phyloP scores from a whole-genome alignment of 2,329 filamentous ascomycete genomes.

The Penicillium sp. region DNA sequence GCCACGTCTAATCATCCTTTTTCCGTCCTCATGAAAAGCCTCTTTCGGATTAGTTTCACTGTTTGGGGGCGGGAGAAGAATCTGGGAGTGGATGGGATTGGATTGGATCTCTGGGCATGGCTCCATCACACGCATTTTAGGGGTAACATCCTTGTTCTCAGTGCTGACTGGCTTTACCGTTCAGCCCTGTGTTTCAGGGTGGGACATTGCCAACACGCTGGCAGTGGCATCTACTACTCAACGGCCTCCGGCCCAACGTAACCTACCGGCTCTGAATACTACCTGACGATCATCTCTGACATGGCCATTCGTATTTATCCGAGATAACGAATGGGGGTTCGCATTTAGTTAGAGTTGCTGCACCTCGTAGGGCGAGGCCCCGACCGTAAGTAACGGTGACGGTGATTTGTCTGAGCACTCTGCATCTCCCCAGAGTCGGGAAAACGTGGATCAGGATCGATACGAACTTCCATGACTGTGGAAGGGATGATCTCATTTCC shows the following conservation, averaged over 20 bases:
- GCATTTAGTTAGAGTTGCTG: not conserved
- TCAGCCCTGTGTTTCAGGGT: conserved; percentile 18
- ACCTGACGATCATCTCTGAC: conserved; percentile 4
- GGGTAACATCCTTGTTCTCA: conserved; percentile 2
- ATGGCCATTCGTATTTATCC: not conserved
- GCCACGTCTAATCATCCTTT: conserved; percentile 12
- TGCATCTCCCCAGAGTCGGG: not conserved
- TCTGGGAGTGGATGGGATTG: not conserved
- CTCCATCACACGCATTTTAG: conserved; percentile 6
- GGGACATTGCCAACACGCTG: not conserved
- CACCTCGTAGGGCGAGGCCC: not conserved
- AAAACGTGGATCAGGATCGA: conserved; percentile 2
- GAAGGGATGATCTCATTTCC: not conserved
- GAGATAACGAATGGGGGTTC: not conserved
- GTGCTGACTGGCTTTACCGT: conserved; percentile 9
- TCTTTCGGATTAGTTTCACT: not conserved
- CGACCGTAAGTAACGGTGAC: not conserved
- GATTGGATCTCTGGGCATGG: conserved; percentile 9
- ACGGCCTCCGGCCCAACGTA: not conserved
- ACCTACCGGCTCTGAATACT: not conserved
- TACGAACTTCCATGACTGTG: not conserved
- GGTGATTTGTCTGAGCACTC: not conserved
- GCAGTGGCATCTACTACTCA: not conserved
- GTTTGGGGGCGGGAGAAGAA: not conserved
- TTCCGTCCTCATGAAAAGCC: not conserved